These are phyloP conservation scores for Taxillus chinensis DNA, from an alignment of 164 flowering plant species.

Conservation along the genomic window DNA sequence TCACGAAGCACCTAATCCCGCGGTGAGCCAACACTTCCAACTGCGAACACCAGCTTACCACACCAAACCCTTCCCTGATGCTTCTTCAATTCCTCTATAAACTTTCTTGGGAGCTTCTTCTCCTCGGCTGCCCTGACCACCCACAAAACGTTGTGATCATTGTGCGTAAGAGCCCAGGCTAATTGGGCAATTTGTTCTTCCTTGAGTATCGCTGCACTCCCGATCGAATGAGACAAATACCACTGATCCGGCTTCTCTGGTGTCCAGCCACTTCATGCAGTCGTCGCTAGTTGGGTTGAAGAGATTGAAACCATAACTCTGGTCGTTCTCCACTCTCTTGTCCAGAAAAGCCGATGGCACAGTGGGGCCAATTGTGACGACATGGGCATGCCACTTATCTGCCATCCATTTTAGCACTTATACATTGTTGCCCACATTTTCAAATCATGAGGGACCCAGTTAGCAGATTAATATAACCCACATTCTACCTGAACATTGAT, in stretches of 20 bases:
- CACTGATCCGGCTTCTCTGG: conserved; percentile 11
- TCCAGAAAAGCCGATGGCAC: conserved; percentile 13
- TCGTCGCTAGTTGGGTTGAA: conserved; percentile 2
- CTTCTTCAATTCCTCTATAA: background rate
- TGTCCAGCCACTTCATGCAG: conserved; percentile 11
- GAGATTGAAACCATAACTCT: conserved; percentile 10
- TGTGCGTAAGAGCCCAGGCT: conserved; percentile 6
- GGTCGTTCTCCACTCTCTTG: conserved; percentile 10
- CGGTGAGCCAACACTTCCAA: conserved; percentile 10
- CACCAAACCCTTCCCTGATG: conserved; percentile 10
- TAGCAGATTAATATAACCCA: too few species aligned
- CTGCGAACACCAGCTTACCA: conserved; percentile 14
- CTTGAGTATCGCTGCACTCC: conserved; percentile 10
- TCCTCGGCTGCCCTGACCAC: conserved; percentile 13
- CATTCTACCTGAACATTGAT: too few species aligned
- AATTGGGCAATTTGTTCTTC: conserved; percentile 7
- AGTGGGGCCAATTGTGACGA: conserved; percentile 11
- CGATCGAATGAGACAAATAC: conserved; percentile 17
- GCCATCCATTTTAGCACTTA: conserved; percentile 15
- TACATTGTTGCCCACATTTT: background rate
- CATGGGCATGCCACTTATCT: conserved; percentile 2
- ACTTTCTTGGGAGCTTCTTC: conserved; percentile 12
- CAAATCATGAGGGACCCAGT: too few species aligned
- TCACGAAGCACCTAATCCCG: conserved; percentile 13
- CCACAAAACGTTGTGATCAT: conserved; percentile 11